A percentile compares a stretch with the other conserved stretches of the same genome.
Conservation (phyloP, 176 grass and related monocot species). For the Rhipidocladum racemiflorum region DNA sequence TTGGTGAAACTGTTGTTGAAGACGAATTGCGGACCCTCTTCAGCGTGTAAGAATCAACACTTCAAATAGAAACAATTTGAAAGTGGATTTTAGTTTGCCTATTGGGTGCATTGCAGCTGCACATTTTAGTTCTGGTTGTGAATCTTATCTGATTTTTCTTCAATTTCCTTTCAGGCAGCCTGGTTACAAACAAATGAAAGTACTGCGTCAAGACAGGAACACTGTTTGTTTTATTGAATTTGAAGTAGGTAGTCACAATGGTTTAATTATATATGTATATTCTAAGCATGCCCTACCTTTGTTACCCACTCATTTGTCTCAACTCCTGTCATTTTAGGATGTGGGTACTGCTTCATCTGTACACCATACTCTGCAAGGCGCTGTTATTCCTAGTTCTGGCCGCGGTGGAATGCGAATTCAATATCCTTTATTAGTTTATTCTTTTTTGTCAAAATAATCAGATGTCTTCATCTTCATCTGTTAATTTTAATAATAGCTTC, state of each 20-base stretch:
- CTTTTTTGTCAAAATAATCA: slow-evolving; percentile 7
- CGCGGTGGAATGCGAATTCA: slow-evolving; percentile 99
- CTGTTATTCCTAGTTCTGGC: slow-evolving; percentile 91
- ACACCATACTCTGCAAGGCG: slow-evolving; percentile 95
- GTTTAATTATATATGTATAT: neutral
- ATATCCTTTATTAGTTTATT: slow-evolving; percentile 70
- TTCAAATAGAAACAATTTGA: slow-evolving; percentile 10
- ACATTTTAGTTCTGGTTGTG: neutral
- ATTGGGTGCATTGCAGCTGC: neutral
- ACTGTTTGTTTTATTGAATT: slow-evolving; percentile 99
- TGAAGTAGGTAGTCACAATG: slow-evolving; percentile 44
- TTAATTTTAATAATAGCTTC: slow-evolving; percentile 5
- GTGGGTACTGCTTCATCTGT: slow-evolving; percentile 63
- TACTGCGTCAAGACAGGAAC: slow-evolving; percentile 93
- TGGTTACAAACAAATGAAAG: slow-evolving; percentile 98
- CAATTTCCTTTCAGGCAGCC: slow-evolving; percentile 62
- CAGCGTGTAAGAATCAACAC: slow-evolving; percentile 61
- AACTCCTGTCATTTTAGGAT: slow-evolving; percentile 54
- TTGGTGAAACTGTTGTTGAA: slow-evolving; percentile 96
- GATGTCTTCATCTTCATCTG: neutral
- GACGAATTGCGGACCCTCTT: slow-evolving; percentile 89
- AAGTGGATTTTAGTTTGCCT: neutral
- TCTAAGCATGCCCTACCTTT: neutral
- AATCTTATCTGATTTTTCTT: slow-evolving; percentile 18
- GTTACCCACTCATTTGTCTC: slow-evolving; percentile 24